Conservation (phyloP, 768 basidiomycete genomes). For the Ramaria rubella region DNA sequence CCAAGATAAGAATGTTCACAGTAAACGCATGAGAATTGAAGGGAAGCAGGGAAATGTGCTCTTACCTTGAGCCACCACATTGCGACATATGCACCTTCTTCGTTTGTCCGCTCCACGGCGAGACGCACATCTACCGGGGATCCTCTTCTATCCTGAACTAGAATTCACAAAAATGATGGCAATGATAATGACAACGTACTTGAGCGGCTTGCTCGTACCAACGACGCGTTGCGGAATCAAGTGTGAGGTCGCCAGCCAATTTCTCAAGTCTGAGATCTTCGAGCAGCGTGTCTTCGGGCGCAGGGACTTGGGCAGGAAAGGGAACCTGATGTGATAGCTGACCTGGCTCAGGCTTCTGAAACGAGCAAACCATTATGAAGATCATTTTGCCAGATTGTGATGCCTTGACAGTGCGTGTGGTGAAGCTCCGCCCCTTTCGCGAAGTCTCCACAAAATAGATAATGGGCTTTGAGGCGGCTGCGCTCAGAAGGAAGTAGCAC, state of each 20-base stretch:
- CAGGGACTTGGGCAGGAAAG: conserved; percentile 50
- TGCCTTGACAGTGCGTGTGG: conserved; percentile 49
- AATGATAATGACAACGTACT: conserved; percentile 15
- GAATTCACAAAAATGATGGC: conserved; percentile 16
- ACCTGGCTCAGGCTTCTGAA: conserved; percentile 72
- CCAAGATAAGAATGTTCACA: not conserved
- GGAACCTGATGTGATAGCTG: conserved; percentile 64
- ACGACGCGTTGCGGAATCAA: conserved; percentile 7
- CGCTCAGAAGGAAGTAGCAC: conserved; percentile 80
- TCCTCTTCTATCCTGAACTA: conserved; percentile 49
- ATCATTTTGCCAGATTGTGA: conserved; percentile 47
- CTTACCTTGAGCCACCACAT: conserved; percentile 64
- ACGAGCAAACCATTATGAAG: conserved; percentile 71
- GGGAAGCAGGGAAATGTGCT: not conserved
- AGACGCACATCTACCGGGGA: conserved; percentile 43
- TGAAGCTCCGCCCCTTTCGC: conserved; percentile 69
- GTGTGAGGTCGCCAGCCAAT: conserved; percentile 23
- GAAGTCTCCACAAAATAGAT: conserved; percentile 72
- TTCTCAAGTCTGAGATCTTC: conserved; percentile 62
- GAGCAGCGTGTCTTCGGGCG: conserved; percentile 25
- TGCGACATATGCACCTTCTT: conserved; percentile 43
- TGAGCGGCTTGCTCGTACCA: conserved; percentile 3
- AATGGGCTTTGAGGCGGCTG: conserved; percentile 65
- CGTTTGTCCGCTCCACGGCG: conserved; percentile 30
- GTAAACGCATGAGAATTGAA: not conserved